Evolutionary conservation across 2,329 filamentous ascomycete species (phyloP), one percentile per base, ranked within the genome.

Genomic region (Bipolaris gigantea): DNA sequence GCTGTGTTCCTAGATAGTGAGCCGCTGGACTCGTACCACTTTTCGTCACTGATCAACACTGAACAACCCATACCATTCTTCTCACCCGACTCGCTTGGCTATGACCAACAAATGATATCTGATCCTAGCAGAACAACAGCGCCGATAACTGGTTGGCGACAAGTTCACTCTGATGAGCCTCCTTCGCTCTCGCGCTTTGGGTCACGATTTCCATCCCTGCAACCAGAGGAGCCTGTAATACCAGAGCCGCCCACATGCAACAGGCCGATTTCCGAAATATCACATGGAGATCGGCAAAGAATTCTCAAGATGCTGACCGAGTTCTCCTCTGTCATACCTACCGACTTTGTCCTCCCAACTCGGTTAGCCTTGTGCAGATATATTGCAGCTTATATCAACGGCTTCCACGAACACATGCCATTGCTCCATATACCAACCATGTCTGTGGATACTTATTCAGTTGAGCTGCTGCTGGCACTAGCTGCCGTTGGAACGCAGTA

Each of bases 401-500:
- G 87, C 0, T 89, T 90, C 53, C 79, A 85, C 53, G 78, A 81
- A 23, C 81, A 84, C 55, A 76, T 85, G 36, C 83, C 82, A 0
- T 84, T 90, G 56, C 76, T 90, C 25, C 88, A 91, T 66, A 75
- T 89, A 5, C 84, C 88, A 0, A 89, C 87, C 0, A 77, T 90
- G 42, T 79, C 80, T 1, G 81, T 86, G 0, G 81, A 82, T 7
- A 82, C 85, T n/a, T 80, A 85, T n/a, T 83, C 86, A 0, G 82
- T 87, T 0, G 88, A 90, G 69, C 75, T 90, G 4, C 75, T 89
- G 5, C 74, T 91, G 25, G 87, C 87, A 0, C 82, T 90, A 15
- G 77, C 87, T 19, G 85, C 88, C 0, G 83, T 89, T 2, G 86
- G 86, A 11, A 86, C 86, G 0, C 85, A 87, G 61, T 88, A 88